These are phyloP conservation scores for Aurantiochytrium sp. DNA, from an alignment of 108 stramenopile genomes.

Conservation along the genomic window DNA sequence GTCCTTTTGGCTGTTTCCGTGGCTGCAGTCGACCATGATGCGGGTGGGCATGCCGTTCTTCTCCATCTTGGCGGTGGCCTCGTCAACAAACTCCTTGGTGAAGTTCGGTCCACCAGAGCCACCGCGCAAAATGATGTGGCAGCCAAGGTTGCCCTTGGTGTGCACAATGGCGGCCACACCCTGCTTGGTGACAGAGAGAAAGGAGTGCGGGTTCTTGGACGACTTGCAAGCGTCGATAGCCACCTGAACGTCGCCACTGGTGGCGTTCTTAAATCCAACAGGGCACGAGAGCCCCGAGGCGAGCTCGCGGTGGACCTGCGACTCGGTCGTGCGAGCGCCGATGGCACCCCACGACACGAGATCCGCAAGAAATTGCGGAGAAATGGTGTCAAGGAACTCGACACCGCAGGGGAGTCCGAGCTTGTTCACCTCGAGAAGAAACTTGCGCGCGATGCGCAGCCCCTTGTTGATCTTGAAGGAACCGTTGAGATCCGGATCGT, in stretches of 20 bases:
- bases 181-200: background rate
- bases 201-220: background rate
- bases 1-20: background rate
- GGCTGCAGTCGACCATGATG: conserved; percentile 20
- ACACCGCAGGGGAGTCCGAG: background rate
- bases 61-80: background rate
- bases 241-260: background rate
- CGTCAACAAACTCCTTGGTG: background rate
- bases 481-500: background rate
- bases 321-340: conserved; percentile 13
- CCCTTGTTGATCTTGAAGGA: conserved; percentile 19
- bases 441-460: background rate
- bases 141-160: conserved; percentile 1
- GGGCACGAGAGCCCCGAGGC: conserved; percentile 13
- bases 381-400: background rate
- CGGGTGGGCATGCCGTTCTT: background rate
- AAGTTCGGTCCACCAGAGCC: background rate
- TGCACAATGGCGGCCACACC: background rate
- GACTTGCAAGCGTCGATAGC: background rate
- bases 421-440: background rate
- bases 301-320: conserved; percentile 1
- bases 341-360: conserved; percentile 12
- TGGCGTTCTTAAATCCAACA: background rate
- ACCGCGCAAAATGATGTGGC: background rate
- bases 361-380: background rate